Evolutionary conservation across 2,329 filamentous ascomycete genomes (phyloP), one percentile per base, ranked within the genome.

Genomic region (Cladorrhinum sp.): DNA sequence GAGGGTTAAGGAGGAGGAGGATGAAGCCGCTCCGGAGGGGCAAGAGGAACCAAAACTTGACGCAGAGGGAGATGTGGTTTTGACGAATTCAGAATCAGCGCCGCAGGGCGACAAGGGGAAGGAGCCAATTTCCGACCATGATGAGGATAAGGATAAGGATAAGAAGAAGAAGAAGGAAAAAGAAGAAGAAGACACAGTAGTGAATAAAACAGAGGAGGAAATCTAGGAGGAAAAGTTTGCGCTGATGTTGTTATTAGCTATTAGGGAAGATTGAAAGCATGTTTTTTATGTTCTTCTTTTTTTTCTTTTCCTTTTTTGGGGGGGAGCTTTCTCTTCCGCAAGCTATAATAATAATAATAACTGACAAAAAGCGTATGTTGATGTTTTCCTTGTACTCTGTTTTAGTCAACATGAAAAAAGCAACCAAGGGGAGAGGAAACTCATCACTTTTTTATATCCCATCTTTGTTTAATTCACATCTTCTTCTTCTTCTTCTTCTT

Each of bases 1-100:
- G 75, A 82, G 81, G 67, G 56, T 79, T 0, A 85, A 80, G 72
- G 79, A 80, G 56, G 77, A 76, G 5, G 36, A 46, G 33, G 12
- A 36, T 3, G 33, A 36, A 36, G 33, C 33, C 14, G 33, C 33
- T 9, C 9, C 4, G 33, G 33, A 46, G 18, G 42, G 16, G 16
- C 3, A 42, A 42, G 36, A 42, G n/a, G 18, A 46, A 46, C 42
- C 42, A 46, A 46, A 46, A 18, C 42, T 46, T 2, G 42, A 46
- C 18, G 42, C 42, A 12, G 42, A 46, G n/a, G 42, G 42, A 3
- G 42, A 46, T 20, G 14, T 46, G n/a, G 42, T 46, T 7, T 46
- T 46, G 42, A 20, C 14, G 3, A 16, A 46, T 21, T 18, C 16
- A 5, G 8, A 8, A 14, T 20, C 42, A 12, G 36, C 10, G 10